Evolutionary conservation across 495 filamentous ascomycete genomes (phyloP).

Genomic region (Hypoxylon crocopeplum): DNA sequence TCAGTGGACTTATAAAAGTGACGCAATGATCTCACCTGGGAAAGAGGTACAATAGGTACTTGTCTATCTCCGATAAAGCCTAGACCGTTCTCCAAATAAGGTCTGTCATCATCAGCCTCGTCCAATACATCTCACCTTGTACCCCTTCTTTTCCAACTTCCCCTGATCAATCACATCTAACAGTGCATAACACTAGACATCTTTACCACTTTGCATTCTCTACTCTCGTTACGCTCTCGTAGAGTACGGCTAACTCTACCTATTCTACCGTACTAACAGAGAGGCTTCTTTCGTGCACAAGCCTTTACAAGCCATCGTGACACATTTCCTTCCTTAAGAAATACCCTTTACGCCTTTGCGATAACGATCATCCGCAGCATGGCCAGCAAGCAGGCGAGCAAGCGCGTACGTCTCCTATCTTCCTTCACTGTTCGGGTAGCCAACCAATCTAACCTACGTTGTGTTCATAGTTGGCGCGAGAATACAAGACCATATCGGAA

Average conservation of each 20-base stretch:
- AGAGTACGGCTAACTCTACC: too few relatives aligned
- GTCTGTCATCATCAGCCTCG: conserved; percentile 28
- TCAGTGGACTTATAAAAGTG: too few relatives aligned
- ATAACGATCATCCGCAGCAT: conserved; percentile 72
- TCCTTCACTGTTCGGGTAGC: background rate
- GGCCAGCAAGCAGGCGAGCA: conserved; percentile 84
- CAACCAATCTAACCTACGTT: conserved; percentile 11
- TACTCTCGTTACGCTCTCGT: conserved; percentile 5
- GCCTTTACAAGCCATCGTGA: conserved; percentile 35
- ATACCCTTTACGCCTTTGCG: conserved; percentile 38
- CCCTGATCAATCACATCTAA: background rate
- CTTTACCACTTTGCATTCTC: conserved; percentile 5
- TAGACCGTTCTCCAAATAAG: background rate
- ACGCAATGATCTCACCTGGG: too few relatives aligned
- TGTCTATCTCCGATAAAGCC: too few relatives aligned
- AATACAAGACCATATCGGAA: conserved; percentile 91
- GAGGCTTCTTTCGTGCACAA: background rate
- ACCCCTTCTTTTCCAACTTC: background rate
- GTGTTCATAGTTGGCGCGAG: conserved; percentile 75
- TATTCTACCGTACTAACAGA: background rate
- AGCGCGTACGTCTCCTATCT: conserved; percentile 66
- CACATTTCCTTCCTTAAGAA: conserved; percentile 65
- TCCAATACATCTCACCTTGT: conserved; percentile 2
- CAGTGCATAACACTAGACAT: background rate
- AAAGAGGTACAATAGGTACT: too few relatives aligned